Percentiles rank a stretch among this genome's conserved stretches.
Conservation (phyloP, 164 flowering plant species). For the Vitis rotundifolia region DNA sequence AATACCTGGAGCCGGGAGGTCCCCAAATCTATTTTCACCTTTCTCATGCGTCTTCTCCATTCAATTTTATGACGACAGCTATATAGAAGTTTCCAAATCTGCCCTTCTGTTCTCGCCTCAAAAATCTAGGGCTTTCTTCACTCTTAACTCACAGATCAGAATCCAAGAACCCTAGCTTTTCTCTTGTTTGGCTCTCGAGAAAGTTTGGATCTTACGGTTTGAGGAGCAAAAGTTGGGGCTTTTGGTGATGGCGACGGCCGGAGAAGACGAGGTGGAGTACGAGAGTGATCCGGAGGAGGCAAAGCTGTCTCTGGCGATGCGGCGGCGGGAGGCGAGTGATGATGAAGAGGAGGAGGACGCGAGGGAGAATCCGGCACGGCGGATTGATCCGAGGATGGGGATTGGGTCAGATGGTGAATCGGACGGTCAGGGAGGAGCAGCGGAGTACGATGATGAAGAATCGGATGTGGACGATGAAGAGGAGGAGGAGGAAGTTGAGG, state of each 20-base stretch:
- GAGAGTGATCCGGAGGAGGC: conserved; percentile 97
- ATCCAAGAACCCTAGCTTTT: not conserved
- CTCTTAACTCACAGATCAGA: not conserved
- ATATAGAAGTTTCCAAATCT: not conserved
- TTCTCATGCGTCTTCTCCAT: not conserved
- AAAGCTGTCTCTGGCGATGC: conserved; percentile 63
- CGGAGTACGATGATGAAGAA: conserved; percentile 59
- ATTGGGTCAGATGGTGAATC: conserved; percentile 70
- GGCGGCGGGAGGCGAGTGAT: conserved; percentile 90
- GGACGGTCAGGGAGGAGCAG: conserved; percentile 80
- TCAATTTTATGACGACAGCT: not conserved
- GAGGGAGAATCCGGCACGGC: conserved; percentile 15
- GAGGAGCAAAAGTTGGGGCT: not conserved
- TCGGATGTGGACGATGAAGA: conserved; percentile 29
- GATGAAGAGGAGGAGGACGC: conserved; percentile 71
- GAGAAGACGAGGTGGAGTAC: conserved; percentile 61
- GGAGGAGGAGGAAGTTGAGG: conserved; percentile 36
- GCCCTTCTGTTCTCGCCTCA: not conserved
- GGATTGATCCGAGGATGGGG: conserved; percentile 34
- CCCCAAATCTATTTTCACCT: not conserved
- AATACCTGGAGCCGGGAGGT: too few relatives aligned
- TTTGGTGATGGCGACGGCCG: conserved; percentile 32
- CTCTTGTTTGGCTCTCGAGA: not conserved
- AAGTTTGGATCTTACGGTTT: conserved; percentile 4
- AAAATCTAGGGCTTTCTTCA: conserved; percentile 1